Evolutionary conservation across 768 basidiomycete species (phyloP), one percentile per base, ranked within the genome.

Genomic region (Hypsizygus marmoreus): DNA sequence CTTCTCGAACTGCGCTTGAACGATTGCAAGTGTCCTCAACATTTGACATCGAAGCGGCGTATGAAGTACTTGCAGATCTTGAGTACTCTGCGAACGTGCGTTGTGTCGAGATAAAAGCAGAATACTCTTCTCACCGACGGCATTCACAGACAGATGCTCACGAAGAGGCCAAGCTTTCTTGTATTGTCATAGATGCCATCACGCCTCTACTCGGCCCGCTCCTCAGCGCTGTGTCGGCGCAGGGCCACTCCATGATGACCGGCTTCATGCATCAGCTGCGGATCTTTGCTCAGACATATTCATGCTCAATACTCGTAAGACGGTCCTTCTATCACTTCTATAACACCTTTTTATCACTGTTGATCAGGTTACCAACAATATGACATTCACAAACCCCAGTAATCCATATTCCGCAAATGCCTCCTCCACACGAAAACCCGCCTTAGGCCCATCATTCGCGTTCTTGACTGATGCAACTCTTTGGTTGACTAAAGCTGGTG

Each of bases 201-300:
- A 86, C 88, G 1, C 69, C 82, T 12, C 70, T 91, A 19, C 58
- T 91, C 10, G 75, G 78, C 7, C 82, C 86, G 1, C 66, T 77
- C 33, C 70, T 91, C 16, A 86, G 78, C 54, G 79, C 77, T 0
- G 70, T 80, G 3, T 84, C 88, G 4, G 77, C 86, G 2, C 80
- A 88, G 66, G 88, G 89, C 4, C 88, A 91, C 59, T 82, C 86
- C 0, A 66, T 77, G 13, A 89, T 90, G 86, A 76, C 76, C 0
- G 73, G 75, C 2, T 79, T 90, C 45, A 88, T 90, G 82, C 77
- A 74, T 2, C 75, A 81, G 41, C 71, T 90, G 19, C 77, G 80
- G 37, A 54, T 58, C 1, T 61, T 82, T 24, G 72, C 83, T 5
- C 75, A 72, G 35, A 61, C 57, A 5, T 69, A 68, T 38, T 64